Evolutionary conservation across 2,329 filamentous ascomycete genomes (phyloP).

Genomic region (Leptographium radiaticola): DNA sequence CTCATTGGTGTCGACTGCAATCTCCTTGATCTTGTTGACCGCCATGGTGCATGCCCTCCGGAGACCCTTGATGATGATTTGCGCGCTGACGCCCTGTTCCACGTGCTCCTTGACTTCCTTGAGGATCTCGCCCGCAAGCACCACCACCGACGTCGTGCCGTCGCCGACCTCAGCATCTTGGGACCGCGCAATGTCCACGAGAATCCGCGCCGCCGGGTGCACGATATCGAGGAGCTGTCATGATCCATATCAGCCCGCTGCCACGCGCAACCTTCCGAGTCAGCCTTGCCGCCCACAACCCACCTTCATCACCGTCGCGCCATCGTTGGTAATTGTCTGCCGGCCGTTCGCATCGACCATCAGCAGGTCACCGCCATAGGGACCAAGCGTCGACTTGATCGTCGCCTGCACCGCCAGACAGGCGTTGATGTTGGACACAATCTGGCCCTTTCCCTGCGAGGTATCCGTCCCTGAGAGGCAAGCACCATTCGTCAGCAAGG

Average conservation of each 20-base stretch:
- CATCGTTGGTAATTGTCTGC: constrained; percentile 98
- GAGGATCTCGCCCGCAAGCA: constrained; percentile 91
- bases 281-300: constrained; percentile 8
- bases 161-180: constrained; percentile 99
- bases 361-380: constrained; percentile 91
- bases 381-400: constrained; percentile 89
- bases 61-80: constrained; percentile 94
- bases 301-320: constrained; percentile 98
- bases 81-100: constrained; percentile 91
- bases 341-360: constrained; percentile 91
- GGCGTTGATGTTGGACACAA: constrained; percentile 96
- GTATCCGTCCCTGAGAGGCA: constrained; percentile 74
- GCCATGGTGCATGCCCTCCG: constrained; percentile 79
- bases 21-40: constrained; percentile 98
- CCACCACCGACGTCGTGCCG: constrained; percentile 93
- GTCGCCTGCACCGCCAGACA: constrained; percentile 92
- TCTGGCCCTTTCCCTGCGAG: constrained; percentile 92
- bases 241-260: not conserved
- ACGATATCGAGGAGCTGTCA: constrained; percentile 87
- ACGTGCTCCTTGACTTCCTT: constrained; percentile 96
- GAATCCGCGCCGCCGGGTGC: constrained; percentile 90
- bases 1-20: constrained; percentile 75
- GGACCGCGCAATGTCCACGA: constrained; percentile 95
- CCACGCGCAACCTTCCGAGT: not conserved
- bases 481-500: not conserved